Percentiles rank a stretch among this genome's conserved stretches.
These are phyloP conservation scores for Leccinum subgranulosum DNA, from an alignment of 768 basidiomycete species.

Conservation along the genomic window DNA sequence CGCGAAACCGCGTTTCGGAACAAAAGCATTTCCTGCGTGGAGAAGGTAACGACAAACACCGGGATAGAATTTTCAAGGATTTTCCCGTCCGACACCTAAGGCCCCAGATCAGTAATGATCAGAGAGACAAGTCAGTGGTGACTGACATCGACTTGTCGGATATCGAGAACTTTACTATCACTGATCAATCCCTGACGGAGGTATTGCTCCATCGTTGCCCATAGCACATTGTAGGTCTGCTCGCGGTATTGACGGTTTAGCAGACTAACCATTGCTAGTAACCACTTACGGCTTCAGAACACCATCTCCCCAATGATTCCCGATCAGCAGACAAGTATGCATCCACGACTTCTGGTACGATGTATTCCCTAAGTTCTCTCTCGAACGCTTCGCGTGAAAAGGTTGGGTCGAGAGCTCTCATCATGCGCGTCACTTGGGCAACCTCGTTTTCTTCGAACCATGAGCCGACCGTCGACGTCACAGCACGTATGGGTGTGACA, in stretches of 20 bases:
- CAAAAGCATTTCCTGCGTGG: slow-evolving; percentile 89
- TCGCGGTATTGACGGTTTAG: neutral
- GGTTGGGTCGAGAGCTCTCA: slow-evolving; percentile 83
- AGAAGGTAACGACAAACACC: slow-evolving; percentile 87
- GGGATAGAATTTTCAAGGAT: slow-evolving; percentile 88
- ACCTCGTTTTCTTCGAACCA: slow-evolving; percentile 98
- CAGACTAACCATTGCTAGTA: neutral
- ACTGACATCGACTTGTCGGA: slow-evolving; percentile 93
- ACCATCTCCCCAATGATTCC: slow-evolving; percentile 85
- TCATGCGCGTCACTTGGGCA: slow-evolving; percentile 86
- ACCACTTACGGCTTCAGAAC: slow-evolving; percentile 84
- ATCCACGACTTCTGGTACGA: slow-evolving; percentile 96
- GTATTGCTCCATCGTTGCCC: slow-evolving; percentile 97
- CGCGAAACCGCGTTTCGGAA: slow-evolving; percentile 88
- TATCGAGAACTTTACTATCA: slow-evolving; percentile 93
- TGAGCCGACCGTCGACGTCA: slow-evolving; percentile 81
- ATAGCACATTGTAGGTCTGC: slow-evolving; percentile 95
- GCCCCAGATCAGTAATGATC: slow-evolving; percentile 2
- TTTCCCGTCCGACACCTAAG: slow-evolving; percentile 78
- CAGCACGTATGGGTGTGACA: slow-evolving; percentile 72
- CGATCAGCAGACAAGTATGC: slow-evolving; percentile 91
- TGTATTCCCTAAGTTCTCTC: slow-evolving; percentile 91
- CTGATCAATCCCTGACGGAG: slow-evolving; percentile 86
- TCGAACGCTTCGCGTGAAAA: slow-evolving; percentile 88
- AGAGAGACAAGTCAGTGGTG: neutral